Conservation (phyloP, 1,284 basidiomycete species). For the Exobasidium cylindrosporum region DNA sequence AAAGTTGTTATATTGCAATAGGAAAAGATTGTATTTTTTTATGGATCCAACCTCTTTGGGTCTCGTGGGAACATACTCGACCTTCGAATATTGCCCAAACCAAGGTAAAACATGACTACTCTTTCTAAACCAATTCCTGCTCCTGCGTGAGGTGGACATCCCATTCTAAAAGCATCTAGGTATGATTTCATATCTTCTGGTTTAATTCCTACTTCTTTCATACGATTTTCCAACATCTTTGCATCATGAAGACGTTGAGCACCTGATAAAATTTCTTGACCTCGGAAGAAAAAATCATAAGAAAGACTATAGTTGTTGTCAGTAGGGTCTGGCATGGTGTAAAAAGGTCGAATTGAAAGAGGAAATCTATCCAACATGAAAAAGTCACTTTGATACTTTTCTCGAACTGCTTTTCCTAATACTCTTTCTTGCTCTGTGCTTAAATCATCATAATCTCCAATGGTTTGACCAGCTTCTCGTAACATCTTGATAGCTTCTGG, state of each 20-base stretch:
- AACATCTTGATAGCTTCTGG: constrained; percentile 50
- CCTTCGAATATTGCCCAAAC: constrained; percentile 80
- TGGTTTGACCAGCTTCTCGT: constrained; percentile 45
- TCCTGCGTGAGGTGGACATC: constrained; percentile 75
- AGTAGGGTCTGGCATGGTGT: constrained; percentile 54
- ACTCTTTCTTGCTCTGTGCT: constrained; percentile 52
- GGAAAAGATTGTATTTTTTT: too few relatives aligned
- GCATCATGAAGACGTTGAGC: constrained; percentile 96
- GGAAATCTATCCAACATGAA: constrained; percentile 53
- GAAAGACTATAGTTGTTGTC: constrained; percentile 75
- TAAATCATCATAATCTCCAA: constrained; percentile 51
- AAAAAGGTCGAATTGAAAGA: constrained; percentile 51
- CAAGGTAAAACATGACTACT: constrained; percentile 78
- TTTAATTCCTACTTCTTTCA: constrained; percentile 71
- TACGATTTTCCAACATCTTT: constrained; percentile 73
- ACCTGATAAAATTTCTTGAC: constrained; percentile 95
- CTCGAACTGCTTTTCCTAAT: constrained; percentile 45
- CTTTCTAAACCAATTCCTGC: constrained; percentile 74
- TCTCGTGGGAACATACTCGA: constrained; percentile 84
- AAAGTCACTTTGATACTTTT: constrained; percentile 55
- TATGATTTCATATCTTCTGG: constrained; percentile 85
- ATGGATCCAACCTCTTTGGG: constrained; percentile 55
- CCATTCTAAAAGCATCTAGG: constrained; percentile 88
- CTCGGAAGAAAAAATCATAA: constrained; percentile 99
- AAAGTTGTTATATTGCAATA: too few relatives aligned